A percentile compares a stretch with the other conserved stretches of the same genome.
These are phyloP conservation scores for Chimonanthus praecox DNA, from an alignment of 164 flowering plant genomes.

Conservation along the genomic window DNA sequence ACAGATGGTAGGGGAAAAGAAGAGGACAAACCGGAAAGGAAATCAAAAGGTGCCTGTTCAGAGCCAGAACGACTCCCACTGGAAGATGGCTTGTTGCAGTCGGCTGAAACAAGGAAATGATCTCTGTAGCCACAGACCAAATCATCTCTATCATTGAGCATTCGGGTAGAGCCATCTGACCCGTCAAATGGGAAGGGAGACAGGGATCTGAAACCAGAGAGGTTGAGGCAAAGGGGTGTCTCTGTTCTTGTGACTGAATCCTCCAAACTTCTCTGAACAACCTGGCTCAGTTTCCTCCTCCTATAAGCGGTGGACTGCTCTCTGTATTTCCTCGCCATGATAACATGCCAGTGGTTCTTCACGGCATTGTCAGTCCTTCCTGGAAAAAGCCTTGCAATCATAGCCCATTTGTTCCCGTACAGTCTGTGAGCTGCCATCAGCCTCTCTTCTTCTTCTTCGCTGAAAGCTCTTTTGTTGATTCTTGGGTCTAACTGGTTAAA, in stretches of 20 bases:
- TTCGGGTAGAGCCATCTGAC: background rate
- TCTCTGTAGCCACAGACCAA: slow-evolving; percentile 8
- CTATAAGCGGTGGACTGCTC: slow-evolving; percentile 54
- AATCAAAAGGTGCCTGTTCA: slow-evolving; percentile 41
- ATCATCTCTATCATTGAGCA: slow-evolving; percentile 10
- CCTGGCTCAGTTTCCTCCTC: slow-evolving; percentile 41
- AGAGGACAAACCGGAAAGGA: slow-evolving; percentile 14
- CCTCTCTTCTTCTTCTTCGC: slow-evolving; percentile 72
- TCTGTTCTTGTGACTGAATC: slow-evolving; percentile 17
- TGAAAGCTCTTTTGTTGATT: slow-evolving; percentile 64
- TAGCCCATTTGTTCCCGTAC: slow-evolving; percentile 4
- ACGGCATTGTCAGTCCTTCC: too few relatives aligned
- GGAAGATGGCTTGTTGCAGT: slow-evolving; percentile 12
- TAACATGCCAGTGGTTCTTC: too few relatives aligned
- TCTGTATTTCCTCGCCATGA: slow-evolving; percentile 65
- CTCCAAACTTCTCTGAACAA: slow-evolving; percentile 31
- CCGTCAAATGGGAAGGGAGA: slow-evolving; percentile 23
- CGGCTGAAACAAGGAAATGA: slow-evolving; percentile 5
- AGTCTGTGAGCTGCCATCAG: slow-evolving; percentile 66
- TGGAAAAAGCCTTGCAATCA: too few relatives aligned
- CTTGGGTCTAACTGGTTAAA: slow-evolving; percentile 79
- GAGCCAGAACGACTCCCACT: slow-evolving; percentile 19
- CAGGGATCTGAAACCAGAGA: slow-evolving; percentile 10
- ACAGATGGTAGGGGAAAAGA: slow-evolving; percentile 18
- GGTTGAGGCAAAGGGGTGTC: slow-evolving; percentile 6